Evolutionary conservation across 345 rosid species (phyloP), one percentile per base, ranked within the genome.

Genomic region (Brassica cretica): DNA sequence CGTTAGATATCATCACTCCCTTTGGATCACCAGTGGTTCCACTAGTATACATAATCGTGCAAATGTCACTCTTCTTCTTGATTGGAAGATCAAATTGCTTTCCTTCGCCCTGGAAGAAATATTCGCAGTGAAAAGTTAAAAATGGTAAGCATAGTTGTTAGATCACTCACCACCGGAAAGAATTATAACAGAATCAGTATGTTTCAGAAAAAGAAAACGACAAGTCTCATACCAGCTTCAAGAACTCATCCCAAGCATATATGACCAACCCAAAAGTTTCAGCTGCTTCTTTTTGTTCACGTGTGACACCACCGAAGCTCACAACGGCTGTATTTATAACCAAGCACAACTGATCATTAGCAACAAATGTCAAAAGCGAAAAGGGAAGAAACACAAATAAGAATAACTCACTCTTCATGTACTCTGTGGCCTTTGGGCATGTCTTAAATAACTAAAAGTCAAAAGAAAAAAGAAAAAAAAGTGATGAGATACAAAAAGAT

Each of bases 1-100:
- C 89, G 78, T 96, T 96, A 73, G 99, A 93, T 78, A 96, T 86
- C 88, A 96, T 3, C 25, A 96, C 99, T 82, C 99, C 99, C 82
- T 91, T 96, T 10, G 99, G 99, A 77, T 96, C 97, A 80, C 98
- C 98, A 73, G 99, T 93, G 68, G 99, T 95, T 81, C 99, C 99
- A 16, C 99, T 93, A 19, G 99, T 95, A 75, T 95, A 95, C 99
- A 93, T 96, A 61, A 93, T 90, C 16, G 98, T 96, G 82, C 97
- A 91, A 64, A 96, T 93, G 75, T 96, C 97, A 35, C 83, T 84
- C 83, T 87, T 81, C 82, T 71, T 85, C 76, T 88, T 93, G 74
- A 41, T 81, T 0, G 98, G 97, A 66, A 93, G 90, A 56, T 93
- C 96, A 82, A 75, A 88, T 56, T 89, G 84, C 66, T 91, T 85